Percentiles rank a stretch among this genome's conserved stretches.
Conservation (phyloP, 306 rosid species). For the Cucumis hystrix region DNA sequence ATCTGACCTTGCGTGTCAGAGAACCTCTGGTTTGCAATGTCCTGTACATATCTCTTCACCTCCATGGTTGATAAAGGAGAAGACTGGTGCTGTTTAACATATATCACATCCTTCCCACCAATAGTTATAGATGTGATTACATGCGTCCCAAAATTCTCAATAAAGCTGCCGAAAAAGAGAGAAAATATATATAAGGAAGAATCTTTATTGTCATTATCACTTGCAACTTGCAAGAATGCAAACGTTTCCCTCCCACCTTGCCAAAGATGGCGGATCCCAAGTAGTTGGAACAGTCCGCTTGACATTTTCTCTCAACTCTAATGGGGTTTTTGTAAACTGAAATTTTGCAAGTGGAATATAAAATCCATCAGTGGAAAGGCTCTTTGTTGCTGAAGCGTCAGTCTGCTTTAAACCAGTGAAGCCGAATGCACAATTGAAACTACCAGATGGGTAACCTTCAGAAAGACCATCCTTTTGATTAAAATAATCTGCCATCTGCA, state of each 20-base stretch:
- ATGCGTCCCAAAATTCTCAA: constrained; percentile 82
- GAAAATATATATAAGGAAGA: constrained; percentile 14
- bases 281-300: constrained; percentile 43
- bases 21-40: constrained; percentile 69
- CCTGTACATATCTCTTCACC: constrained; percentile 63
- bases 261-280: constrained; percentile 69
- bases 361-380: constrained; percentile 61
- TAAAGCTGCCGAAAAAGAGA: constrained; percentile 48
- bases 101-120: constrained; percentile 85
- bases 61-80: constrained; percentile 64
- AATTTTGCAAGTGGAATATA: constrained; percentile 67
- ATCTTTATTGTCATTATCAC: constrained; percentile 5
- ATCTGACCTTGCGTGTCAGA: constrained; percentile 34
- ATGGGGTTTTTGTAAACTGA: constrained; percentile 36
- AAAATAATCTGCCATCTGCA: constrained; percentile 85
- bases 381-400: constrained; percentile 54
- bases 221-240: background rate
- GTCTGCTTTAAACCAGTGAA: constrained; percentile 69
- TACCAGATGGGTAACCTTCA: constrained; percentile 59
- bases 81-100: constrained; percentile 62
- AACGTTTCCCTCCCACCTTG: constrained; percentile 44
- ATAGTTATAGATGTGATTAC: constrained; percentile 69
- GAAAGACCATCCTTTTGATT: constrained; percentile 52
- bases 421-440: constrained; percentile 79
- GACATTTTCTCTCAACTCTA: constrained; percentile 51